Evolutionary conservation across 176 grass and related monocot genomes (phyloP), one percentile per base, ranked within the genome.

Genomic region (Aegilops longissima): DNA sequence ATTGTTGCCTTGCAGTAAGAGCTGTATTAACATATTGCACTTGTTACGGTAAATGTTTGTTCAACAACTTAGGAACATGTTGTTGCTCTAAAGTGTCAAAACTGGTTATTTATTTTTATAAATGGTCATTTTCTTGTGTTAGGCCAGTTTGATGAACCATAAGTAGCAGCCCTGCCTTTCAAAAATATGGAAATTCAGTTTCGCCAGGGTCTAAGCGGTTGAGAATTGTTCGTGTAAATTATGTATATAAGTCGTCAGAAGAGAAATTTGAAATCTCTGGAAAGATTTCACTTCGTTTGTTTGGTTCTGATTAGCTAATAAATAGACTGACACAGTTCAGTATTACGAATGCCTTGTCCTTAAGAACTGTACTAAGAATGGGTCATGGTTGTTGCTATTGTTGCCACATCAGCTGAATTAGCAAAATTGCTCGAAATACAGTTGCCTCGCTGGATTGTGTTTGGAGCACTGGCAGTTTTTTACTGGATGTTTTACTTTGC

Each of bases 211-310:
- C 14, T 23, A 66, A 81, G 42, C 13, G n/a, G 63, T 33, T 7
- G 6, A 49, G 62, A 12, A 67, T 8, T 51, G 13, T 68, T 81
- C 27, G 11, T 67, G 17, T 81, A 65, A 40, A 80, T 18, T 29
- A 27, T 6, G 2, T 80, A 30, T 29, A 38, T 29, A 42, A 12
- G 44, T 68, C 31, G 27, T 31, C 20, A 11, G 39, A 68, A 34
- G 18, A 67, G 63, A 27, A 81, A 31, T 81, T 49, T 68, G 14
- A 76, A 76, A 76, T 76, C 73, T 52, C 73, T 76, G 73, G 73
- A 76, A 9, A 11, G 27, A 76, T 18, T 20, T 5, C 24, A 76
- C 7, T 76, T 20, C 1, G 27, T 45, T 68, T 68, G 40, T 67
- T 81, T 81, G 63, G 63, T 67, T 34, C 40, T 51, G 79, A 49